Evolutionary conservation across 2,329 filamentous ascomycete species (phyloP), one percentile per base, ranked within the genome.

Genomic region (Penicillium verrucosum): DNA sequence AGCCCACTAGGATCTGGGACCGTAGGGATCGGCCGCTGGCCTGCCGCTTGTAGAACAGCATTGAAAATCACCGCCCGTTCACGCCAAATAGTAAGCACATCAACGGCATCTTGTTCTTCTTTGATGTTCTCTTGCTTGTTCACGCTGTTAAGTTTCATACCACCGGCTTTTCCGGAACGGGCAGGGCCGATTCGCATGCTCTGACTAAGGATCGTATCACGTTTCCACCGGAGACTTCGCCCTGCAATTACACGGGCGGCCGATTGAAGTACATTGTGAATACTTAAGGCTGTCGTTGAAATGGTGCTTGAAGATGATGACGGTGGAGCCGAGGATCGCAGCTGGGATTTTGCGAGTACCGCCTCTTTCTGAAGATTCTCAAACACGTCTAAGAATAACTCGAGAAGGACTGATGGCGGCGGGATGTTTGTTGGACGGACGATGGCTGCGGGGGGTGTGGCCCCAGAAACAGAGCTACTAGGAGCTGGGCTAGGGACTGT

Each of bases 81-180:
- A 67, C 85, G 87, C 92, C 92, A 97, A 14, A 82, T 80, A 14
- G 82, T 80, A 1, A 91, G 80, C 4, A 92, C 85, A 69, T 96
- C 92, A 8, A 88, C 84, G 0, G 86, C 89, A 75, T 96, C 92
- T 63, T 92, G 84, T 62, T 96, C 89, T 76, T 97, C 93, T 56
- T 90, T 88, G 25, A 84, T 81, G n/a, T 84, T 81, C 72, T 97
- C 92, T 4, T 86, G 83, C 74, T 89, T 93, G 74, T 96, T 92
- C 40, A 97, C 80, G 12, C 90, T 89, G 0, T 88, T 85, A 21
- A 97, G 83, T 75, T 97, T 97, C 93, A 97, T 97, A 4, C 93
- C 85, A n/a, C 81, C 87, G 49, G 77, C 73, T 65, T 89, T 90
- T 3, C 86, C 87, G 2, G 87, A 83, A 16, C 86, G 85, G 1